Percentiles rank a stretch among this genome's conserved stretches.
These are phyloP conservation scores for Neofusicoccum sp. DNA, from an alignment of 2,329 filamentous ascomycete genomes.

Conservation along the genomic window DNA sequence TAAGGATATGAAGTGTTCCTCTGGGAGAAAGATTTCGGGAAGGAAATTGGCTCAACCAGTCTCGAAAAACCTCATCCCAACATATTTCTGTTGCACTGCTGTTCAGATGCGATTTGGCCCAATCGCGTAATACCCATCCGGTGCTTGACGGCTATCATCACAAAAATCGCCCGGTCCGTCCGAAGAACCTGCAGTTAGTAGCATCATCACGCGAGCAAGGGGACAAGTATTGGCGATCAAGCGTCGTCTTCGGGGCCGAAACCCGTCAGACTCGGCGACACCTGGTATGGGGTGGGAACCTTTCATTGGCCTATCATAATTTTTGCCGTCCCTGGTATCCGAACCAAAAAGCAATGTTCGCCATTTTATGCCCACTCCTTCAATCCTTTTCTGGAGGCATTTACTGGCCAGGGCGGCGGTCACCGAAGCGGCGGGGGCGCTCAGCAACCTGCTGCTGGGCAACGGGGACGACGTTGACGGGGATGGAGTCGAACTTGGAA, in stretches of 20 bases:
- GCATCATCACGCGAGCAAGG: neutral
- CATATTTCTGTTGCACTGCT: no score
- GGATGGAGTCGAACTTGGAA: constrained; percentile 87
- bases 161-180: neutral
- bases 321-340: constrained; percentile 39
- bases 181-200: neutral
- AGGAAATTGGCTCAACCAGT: no score
- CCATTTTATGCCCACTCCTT: constrained; percentile 20
- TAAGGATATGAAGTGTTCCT: no score
- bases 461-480: constrained; percentile 92
- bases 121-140: no score
- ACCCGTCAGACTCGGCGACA: constrained; percentile 78
- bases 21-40: no score
- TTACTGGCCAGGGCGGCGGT: constrained; percentile 49
- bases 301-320: constrained; percentile 27
- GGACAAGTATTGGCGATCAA: constrained; percentile 76
- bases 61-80: no score
- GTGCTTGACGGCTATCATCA: neutral
- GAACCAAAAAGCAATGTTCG: constrained; percentile 18
- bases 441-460: constrained; percentile 83
- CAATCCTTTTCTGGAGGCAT: constrained; percentile 28
- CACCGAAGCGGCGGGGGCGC: constrained; percentile 75
- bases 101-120: no score
- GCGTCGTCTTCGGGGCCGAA: constrained; percentile 63
- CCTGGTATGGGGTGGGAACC: constrained; percentile 57